Conservation (phyloP, 148 eudicot species). For the Nepenthes gracilis region DNA sequence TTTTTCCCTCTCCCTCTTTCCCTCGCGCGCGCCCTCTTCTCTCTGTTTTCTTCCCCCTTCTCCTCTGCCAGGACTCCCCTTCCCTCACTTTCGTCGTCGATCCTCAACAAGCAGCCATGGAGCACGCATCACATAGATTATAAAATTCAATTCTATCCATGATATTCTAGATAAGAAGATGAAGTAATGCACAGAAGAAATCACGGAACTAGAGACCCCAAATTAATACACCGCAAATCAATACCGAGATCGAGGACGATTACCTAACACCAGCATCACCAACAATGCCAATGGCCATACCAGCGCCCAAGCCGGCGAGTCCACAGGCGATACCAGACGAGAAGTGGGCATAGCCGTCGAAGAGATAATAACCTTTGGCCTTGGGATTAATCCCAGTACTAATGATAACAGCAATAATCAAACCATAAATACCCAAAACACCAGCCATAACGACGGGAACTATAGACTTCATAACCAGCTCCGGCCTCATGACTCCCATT, state of each 20-base stretch:
- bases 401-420: conserved; percentile 54
- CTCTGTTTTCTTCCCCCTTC: too few species aligned
- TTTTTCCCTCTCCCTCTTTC: too few species aligned
- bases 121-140: too few species aligned
- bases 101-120: too few species aligned
- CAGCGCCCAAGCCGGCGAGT: conserved; percentile 52
- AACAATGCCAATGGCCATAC: conserved; percentile 57
- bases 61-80: too few species aligned
- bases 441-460: conserved; percentile 71
- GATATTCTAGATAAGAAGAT: too few species aligned
- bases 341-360: conserved; percentile 58
- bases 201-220: neutral
- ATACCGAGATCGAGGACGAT: neutral
- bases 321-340: conserved; percentile 56
- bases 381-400: conserved; percentile 57
- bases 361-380: conserved; percentile 43
- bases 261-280: conserved; percentile 64
- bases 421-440: conserved; percentile 59
- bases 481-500: conserved; percentile 65
- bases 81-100: too few species aligned
- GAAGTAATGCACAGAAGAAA: neutral
- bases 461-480: conserved; percentile 55
- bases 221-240: neutral
- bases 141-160: too few species aligned
- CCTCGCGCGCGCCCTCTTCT: too few species aligned